Conservation (phyloP, 1,284 basidiomycete genomes). For the Leccinum variabile region DNA sequence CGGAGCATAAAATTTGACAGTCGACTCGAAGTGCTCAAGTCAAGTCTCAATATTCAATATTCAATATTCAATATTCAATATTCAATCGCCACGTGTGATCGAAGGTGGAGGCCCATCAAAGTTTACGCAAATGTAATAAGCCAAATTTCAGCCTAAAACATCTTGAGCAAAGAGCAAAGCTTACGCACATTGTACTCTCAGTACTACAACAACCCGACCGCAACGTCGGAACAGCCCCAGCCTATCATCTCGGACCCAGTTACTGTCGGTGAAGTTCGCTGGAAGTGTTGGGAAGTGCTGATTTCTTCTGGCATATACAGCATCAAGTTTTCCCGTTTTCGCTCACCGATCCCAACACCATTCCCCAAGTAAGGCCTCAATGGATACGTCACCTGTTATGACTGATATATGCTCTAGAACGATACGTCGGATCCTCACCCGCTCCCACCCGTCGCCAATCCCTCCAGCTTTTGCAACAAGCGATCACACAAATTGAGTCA, state of each 20-base stretch:
- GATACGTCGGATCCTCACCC: constrained; percentile 64
- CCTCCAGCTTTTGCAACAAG: constrained; percentile 48
- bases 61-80: no score
- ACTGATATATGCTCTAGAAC: constrained; percentile 34
- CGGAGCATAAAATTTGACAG: no score
- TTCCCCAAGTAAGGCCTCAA: constrained; percentile 43
- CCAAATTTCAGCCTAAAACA: no score
- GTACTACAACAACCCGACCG: constrained; percentile 73
- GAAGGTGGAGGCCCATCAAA: no score
- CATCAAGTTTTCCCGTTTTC: constrained; percentile 54
- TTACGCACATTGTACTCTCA: constrained; percentile 11
- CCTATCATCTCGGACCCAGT: constrained; percentile 71
- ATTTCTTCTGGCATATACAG: constrained; percentile 34
- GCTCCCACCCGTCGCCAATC: constrained; percentile 55
- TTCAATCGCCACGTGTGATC: no score
- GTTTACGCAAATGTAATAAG: no score
- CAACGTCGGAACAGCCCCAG: constrained; percentile 65
- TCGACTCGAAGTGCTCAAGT: no score
- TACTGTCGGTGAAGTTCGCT: constrained; percentile 40
- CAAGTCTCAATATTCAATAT: no score
- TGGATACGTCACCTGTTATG: background rate
- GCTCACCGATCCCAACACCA: constrained; percentile 58
- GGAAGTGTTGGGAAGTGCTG: background rate
- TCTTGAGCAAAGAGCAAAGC: no score
- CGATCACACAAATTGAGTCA: constrained; percentile 53